A percentile compares a stretch with the other conserved stretches of the same genome.
Conservation (phyloP, 306 rosid genomes). For the cucumber (Cucumis sativus) region DNA sequence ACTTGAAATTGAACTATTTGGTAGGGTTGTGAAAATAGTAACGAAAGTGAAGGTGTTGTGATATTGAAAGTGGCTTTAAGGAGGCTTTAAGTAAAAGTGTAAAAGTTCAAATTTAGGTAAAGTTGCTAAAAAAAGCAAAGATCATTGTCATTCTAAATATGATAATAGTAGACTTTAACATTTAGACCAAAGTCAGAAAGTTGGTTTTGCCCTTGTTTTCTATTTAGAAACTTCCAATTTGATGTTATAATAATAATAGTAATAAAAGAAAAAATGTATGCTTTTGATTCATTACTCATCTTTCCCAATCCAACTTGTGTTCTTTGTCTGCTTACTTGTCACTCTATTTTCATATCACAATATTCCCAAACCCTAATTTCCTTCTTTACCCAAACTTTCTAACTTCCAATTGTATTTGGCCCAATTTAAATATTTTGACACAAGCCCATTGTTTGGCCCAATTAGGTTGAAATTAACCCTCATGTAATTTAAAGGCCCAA, state of each 20-base stretch:
- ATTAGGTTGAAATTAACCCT: neutral
- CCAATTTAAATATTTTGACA: neutral
- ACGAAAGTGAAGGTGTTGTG: neutral
- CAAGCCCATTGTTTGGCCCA: neutral
- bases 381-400: neutral
- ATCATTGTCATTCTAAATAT: neutral
- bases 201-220: slow-evolving; percentile 3
- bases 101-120: neutral
- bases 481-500: neutral
- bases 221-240: slow-evolving; percentile 1
- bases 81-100: neutral
- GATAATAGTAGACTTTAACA: neutral
- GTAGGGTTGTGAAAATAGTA: neutral
- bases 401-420: neutral
- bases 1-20: neutral
- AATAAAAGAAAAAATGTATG: neutral
- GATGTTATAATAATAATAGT: neutral
- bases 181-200: slow-evolving; percentile 7
- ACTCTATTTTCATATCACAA: neutral
- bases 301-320: neutral
- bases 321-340: neutral
- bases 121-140: neutral
- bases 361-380: neutral
- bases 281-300: neutral
- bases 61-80: neutral